Conservation (phyloP, 306 rosid genomes). For the Cicer chorassanicum region DNA sequence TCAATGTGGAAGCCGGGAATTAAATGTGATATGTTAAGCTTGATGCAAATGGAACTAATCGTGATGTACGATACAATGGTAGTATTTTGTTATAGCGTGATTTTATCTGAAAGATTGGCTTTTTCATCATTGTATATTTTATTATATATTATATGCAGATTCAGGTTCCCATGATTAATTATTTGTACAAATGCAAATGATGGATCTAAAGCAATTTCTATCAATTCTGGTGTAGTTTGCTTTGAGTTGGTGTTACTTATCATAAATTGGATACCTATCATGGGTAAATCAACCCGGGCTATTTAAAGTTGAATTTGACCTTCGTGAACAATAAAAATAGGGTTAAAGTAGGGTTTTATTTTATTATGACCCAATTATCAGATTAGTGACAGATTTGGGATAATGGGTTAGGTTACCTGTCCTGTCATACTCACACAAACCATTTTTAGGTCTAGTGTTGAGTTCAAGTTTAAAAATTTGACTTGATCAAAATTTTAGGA, state of each 20-base stretch:
- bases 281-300: background rate
- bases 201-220: background rate
- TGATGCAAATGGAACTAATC: slow-evolving; percentile 1
- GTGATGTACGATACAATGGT: background rate
- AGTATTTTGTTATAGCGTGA: background rate
- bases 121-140: background rate
- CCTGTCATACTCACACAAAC: background rate
- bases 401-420: background rate
- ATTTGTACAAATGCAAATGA: background rate
- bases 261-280: background rate
- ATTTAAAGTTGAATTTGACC: background rate
- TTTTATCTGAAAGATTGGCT: background rate
- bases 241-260: slow-evolving; percentile 1
- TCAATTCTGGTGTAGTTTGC: background rate
- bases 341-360: background rate
- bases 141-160: background rate
- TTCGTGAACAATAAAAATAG: background rate
- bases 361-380: background rate
- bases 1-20: slow-evolving; percentile 17
- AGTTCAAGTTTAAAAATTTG: background rate
- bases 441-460: background rate
- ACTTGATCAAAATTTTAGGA: background rate
- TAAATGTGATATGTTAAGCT: background rate
- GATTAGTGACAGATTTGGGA: background rate
- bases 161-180: slow-evolving; percentile 12